Evolutionary conservation across 2,329 filamentous ascomycete species (phyloP).

Genomic region (Aspergillus fijiensis): DNA sequence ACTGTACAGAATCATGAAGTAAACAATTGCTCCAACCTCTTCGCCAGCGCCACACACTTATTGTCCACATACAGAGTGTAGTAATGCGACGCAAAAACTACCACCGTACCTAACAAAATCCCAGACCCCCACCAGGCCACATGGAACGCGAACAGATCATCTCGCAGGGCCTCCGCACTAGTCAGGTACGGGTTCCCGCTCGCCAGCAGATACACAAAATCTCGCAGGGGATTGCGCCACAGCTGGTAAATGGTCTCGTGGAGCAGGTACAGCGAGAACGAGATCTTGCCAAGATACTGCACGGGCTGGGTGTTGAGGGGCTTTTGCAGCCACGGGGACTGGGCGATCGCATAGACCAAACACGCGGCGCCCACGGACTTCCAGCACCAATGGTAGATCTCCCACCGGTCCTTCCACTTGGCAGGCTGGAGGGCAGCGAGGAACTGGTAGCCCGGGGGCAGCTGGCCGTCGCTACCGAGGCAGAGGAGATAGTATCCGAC

Average conservation of each 20-base stretch:
- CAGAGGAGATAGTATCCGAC: conserved; percentile 23
- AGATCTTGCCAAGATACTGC: not conserved
- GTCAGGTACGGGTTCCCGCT: not conserved
- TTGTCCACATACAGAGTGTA: not conserved
- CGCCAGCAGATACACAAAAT: not conserved
- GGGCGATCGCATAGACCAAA: conserved; percentile 21
- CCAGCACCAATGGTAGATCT: conserved; percentile 22
- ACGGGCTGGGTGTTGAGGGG: conserved; percentile 10
- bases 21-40: not conserved
- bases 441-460: conserved; percentile 23
- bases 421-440: conserved; percentile 16
- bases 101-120: not conserved
- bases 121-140: not conserved
- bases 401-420: conserved; percentile 21
- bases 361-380: conserved; percentile 19
- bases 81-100: not conserved
- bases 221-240: not conserved
- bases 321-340: conserved; percentile 19
- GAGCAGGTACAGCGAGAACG: not conserved
- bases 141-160: not conserved
- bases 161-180: not conserved
- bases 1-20: not conserved
- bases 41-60: not conserved
- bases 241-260: not conserved
- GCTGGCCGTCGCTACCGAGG: conserved; percentile 20